Conservation (phyloP, 106 monocot species). For the Apostasia ramifera region DNA sequence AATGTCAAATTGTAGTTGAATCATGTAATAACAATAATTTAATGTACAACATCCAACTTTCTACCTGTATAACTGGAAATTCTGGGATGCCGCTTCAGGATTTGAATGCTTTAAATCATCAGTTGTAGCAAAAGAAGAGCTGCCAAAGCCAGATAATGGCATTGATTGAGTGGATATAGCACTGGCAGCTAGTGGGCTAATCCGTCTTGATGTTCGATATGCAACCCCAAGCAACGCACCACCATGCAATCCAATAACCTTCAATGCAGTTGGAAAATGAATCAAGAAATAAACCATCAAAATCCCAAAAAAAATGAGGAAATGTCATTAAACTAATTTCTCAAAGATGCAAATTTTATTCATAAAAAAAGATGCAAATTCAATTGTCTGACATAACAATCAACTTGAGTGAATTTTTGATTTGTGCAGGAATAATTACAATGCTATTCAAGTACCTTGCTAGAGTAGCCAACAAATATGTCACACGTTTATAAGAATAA, state of each 20-base stretch:
- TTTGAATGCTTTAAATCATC: constrained; percentile 64
- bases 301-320: background rate
- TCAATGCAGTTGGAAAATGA: constrained; percentile 5
- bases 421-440: too few species aligned
- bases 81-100: constrained; percentile 74
- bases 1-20: too few species aligned
- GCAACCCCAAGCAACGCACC: constrained; percentile 97
- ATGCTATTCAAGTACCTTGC: too few species aligned
- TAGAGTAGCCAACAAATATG: too few species aligned
- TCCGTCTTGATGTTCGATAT: constrained; percentile 79
- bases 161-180: constrained; percentile 85
- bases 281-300: constrained; percentile 14
- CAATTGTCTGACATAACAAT: too few species aligned
- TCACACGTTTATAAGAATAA: too few species aligned
- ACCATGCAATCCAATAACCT: constrained; percentile 97
- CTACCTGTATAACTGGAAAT: constrained; percentile 95
- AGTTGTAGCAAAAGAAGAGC: constrained; percentile 60
- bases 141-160: constrained; percentile 95
- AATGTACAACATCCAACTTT: too few species aligned
- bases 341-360: too few species aligned
- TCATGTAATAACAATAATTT: too few species aligned
- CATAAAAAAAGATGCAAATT: too few species aligned
- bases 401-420: too few species aligned
- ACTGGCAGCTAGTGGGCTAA: constrained; percentile 63
- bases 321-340: too few species aligned